Conservation (phyloP, 108 stramenopile species). For the Mayamaea pseudoterrestris region DNA sequence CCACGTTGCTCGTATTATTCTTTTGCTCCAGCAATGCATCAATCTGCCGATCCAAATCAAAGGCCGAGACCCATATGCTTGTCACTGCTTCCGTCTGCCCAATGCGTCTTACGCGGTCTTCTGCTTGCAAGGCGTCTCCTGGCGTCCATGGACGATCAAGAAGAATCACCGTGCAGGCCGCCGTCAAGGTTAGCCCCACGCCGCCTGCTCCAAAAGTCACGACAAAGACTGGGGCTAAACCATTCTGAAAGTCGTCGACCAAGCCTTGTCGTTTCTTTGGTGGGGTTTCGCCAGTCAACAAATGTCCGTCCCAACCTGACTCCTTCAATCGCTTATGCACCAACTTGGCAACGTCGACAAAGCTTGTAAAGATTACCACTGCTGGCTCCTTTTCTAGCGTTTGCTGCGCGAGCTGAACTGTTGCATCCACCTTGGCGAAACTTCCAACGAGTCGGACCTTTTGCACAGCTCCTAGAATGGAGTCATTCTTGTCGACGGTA, state of each 20-base stretch:
- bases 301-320: slow-evolving; percentile 44
- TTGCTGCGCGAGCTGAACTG: slow-evolving; percentile 38
- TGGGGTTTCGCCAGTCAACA: slow-evolving; percentile 62
- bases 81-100: slow-evolving; percentile 53
- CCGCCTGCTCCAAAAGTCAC: slow-evolving; percentile 81
- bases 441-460: slow-evolving; percentile 31
- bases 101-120: slow-evolving; percentile 73
- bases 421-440: slow-evolving; percentile 48
- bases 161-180: slow-evolving; percentile 65
- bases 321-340: slow-evolving; percentile 40
- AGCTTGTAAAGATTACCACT: slow-evolving; percentile 61
- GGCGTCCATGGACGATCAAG: slow-evolving; percentile 84
- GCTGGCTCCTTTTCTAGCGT: slow-evolving; percentile 51
- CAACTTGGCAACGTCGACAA: slow-evolving; percentile 51
- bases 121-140: slow-evolving; percentile 36
- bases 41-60: slow-evolving; percentile 61
- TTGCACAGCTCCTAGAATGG: slow-evolving; percentile 43
- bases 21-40: slow-evolving; percentile 57
- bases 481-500: slow-evolving; percentile 17
- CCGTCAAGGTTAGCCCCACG: slow-evolving; percentile 74
- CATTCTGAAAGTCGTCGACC: slow-evolving; percentile 73
- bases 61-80: slow-evolving; percentile 57
- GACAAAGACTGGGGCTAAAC: slow-evolving; percentile 59
- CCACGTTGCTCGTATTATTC: slow-evolving; percentile 36
- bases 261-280: slow-evolving; percentile 50